A percentile compares a stretch with the other conserved stretches of the same genome.
These are phyloP conservation scores for Boletellus sp. DNA, from an alignment of 768 basidiomycete species.

Conservation along the genomic window DNA sequence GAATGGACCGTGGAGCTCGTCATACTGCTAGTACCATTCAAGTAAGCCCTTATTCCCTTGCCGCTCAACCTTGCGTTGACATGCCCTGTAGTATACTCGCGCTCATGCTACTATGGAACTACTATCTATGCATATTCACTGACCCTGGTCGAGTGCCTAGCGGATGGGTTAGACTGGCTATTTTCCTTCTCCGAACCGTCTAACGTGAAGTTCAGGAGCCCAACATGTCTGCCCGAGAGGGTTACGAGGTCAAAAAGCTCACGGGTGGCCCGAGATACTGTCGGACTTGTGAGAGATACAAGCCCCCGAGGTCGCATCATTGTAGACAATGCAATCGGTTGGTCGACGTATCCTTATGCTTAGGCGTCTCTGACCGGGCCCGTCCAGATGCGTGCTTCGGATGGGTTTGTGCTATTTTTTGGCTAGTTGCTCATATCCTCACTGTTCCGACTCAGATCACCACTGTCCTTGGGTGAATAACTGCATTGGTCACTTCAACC, in stretches of 20 bases:
- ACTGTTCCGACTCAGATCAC: constrained; percentile 52
- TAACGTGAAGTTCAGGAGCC: constrained; percentile 49
- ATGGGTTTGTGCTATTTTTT: constrained; percentile 60
- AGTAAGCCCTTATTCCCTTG: constrained; percentile 49
- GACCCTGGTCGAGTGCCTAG: constrained; percentile 83
- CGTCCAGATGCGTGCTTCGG: constrained; percentile 70
- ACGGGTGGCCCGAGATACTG: constrained; percentile 84
- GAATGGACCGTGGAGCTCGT: constrained; percentile 72
- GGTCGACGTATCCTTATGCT: constrained; percentile 21
- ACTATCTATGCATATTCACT: constrained; percentile 75
- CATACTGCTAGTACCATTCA: constrained; percentile 81
- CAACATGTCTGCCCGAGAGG: constrained; percentile 58
- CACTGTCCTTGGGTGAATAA: constrained; percentile 94
- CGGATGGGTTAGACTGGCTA: constrained; percentile 57
- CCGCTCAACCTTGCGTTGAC: constrained; percentile 9
- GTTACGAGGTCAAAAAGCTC: constrained; percentile 86
- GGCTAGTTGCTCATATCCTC: constrained; percentile 1
- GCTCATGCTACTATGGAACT: constrained; percentile 81
- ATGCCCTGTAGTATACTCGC: constrained; percentile 57
- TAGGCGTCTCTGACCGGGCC: constrained; percentile 1
- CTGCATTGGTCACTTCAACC: constrained; percentile 90
- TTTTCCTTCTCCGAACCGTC: not conserved
- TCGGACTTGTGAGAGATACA: constrained; percentile 78
- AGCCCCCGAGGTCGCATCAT: constrained; percentile 89
- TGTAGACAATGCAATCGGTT: constrained; percentile 84